Base-by-base conservation (phyloP, 371 early-diverging fungal genomes). In the Saksenaea vasiformis region DNA sequence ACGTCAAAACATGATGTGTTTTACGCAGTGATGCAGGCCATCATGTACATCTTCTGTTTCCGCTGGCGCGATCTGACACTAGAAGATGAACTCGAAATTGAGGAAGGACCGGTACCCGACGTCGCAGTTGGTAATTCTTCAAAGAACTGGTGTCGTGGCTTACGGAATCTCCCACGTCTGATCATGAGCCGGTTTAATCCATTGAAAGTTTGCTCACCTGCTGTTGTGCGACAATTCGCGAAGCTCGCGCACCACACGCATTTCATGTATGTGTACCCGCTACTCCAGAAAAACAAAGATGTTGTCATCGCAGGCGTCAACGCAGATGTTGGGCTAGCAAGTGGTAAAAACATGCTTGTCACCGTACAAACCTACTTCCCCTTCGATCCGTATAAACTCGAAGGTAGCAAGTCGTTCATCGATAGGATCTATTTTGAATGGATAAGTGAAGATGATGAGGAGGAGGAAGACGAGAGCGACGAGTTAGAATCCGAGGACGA, bases 21-120 rank as follows among this genome's bases (percentile, higher is more conserved):
- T 62, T 97, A 96, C 68, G 85, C 92, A 1, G 89, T 86, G n/a
- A 87, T 93, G 8, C 97, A 97, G 69, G 93, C 95, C 0, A 71
- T 91, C 43, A 79, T 98, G 69, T 98, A 97, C 69, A 87, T 95
- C 8, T 96, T 96, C 56, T 96, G 95, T 71, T 97, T 94, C 82
- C 87, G 95, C n/a, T 95, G 95, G 95, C 84, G 86, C 39, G 90
- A 93, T 58, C 74, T 92, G 44, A 75, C 87, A 62, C 24, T 78
- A 36, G 14, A 73, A 9, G 80, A 79, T 38, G 76, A 69, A 53
- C 75, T 78, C 10, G 69, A 67, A 3, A 26, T 69, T 7, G 69
- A 71, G 5, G 73, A 72, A 24, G 70, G 60, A 14, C 56, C 13
- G 4, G 0, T 62, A 61, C 53, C 60, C 41, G 70, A 62, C 35